These are phyloP conservation scores for Aschersonia sp. DNA, from an alignment of 2,329 filamentous ascomycete genomes.

Conservation along the genomic window DNA sequence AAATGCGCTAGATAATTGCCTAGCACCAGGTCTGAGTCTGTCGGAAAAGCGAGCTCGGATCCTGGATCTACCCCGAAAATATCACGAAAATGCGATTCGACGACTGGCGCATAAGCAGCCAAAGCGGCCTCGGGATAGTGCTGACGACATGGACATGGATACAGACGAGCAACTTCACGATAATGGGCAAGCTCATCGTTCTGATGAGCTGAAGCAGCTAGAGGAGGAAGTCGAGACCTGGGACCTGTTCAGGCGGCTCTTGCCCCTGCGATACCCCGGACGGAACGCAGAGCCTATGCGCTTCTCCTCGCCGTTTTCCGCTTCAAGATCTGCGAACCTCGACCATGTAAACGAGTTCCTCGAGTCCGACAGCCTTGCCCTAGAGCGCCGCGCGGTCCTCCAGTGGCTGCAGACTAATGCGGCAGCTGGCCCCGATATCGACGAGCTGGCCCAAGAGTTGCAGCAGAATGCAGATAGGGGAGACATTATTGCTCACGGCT, in stretches of 20 bases:
- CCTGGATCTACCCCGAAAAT: slow-evolving; percentile 44
- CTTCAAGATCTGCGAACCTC: slow-evolving; percentile 13
- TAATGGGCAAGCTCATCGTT: neutral
- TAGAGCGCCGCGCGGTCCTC: slow-evolving; percentile 66
- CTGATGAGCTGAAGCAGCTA: slow-evolving; percentile 33
- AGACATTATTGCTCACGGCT: slow-evolving; percentile 74
- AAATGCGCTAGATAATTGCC: slow-evolving; percentile 64
- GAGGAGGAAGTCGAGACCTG: slow-evolving; percentile 81
- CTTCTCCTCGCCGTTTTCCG: slow-evolving; percentile 14
- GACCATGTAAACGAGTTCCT: slow-evolving; percentile 50
- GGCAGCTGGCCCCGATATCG: slow-evolving; percentile 54
- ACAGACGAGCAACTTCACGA: slow-evolving; percentile 27
- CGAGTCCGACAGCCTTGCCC: slow-evolving; percentile 53
- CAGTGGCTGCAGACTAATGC: slow-evolving; percentile 77
- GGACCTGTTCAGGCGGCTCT: slow-evolving; percentile 65
- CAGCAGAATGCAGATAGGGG: slow-evolving; percentile 64
- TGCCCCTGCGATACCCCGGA: slow-evolving; percentile 51
- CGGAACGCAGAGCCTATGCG: slow-evolving; percentile 13
- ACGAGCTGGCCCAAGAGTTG: slow-evolving; percentile 61
- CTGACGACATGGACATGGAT: slow-evolving; percentile 40
- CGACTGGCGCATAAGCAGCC: slow-evolving; percentile 16
- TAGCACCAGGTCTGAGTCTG: slow-evolving; percentile 30
- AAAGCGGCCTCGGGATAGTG: slow-evolving; percentile 13
- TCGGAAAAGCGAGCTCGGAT: slow-evolving; percentile 49
- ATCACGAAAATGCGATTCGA: slow-evolving; percentile 38